A percentile compares a stretch with the other conserved stretches of the same genome.
phyloP scores from a whole-genome alignment of 1,139 yeast genomes.

The Pneumocystis canis region DNA sequence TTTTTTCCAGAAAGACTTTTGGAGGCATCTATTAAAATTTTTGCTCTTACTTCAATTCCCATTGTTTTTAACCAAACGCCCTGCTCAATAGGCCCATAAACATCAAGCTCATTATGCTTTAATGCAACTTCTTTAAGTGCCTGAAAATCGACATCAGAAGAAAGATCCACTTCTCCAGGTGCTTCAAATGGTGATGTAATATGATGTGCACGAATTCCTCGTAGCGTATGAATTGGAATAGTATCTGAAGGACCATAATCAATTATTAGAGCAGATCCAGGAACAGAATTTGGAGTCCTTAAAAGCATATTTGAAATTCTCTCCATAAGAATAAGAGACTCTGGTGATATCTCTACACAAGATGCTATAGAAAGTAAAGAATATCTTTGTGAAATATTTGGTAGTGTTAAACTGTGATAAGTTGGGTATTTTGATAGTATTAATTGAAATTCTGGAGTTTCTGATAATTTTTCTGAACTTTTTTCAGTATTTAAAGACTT shows the following conservation, averaged over 20 bases:
- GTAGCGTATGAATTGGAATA: constrained; percentile 52
- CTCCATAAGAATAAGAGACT: constrained; percentile 38
- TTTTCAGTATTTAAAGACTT: constrained; percentile 7
- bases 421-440: constrained; percentile 48
- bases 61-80: constrained; percentile 67
- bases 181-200: constrained; percentile 60
- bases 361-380: constrained; percentile 41
- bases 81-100: constrained; percentile 52
- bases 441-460: constrained; percentile 34
- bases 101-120: constrained; percentile 23
- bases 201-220: constrained; percentile 62
- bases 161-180: constrained; percentile 72
- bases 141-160: constrained; percentile 70
- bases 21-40: constrained; percentile 25
- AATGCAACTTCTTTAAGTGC: constrained; percentile 34
- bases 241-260: constrained; percentile 59
- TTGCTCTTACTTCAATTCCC: constrained; percentile 62
- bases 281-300: constrained; percentile 32
- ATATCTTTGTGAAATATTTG: constrained; percentile 40
- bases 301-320: constrained; percentile 22
- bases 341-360: constrained; percentile 62
- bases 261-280: constrained; percentile 57
- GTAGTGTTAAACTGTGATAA: constrained; percentile 45
- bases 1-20: constrained; percentile 23
- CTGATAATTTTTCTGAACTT: constrained; percentile 23